A percentile compares a stretch with the other conserved stretches of the same genome.
Conservation (phyloP, 495 filamentous ascomycete genomes). For the Evernia prunastri region DNA sequence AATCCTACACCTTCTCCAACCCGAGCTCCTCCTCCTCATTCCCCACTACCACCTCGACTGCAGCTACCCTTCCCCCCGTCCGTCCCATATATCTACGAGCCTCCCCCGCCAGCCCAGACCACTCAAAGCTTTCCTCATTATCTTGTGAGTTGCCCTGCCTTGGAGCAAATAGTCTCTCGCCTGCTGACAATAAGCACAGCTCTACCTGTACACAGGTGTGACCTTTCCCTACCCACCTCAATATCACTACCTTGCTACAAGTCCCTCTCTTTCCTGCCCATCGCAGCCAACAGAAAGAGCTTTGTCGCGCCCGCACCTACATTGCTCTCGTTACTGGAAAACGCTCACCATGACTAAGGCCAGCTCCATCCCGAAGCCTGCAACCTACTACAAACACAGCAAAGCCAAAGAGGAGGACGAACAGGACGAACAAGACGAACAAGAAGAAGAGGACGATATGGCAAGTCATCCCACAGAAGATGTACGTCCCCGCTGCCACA, state of each 20-base stretch:
- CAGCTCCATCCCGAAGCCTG: background rate
- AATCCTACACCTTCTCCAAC: background rate
- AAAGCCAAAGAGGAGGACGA: background rate
- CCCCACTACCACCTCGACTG: background rate
- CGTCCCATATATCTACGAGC: background rate
- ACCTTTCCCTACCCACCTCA: background rate
- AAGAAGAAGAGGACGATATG: slow-evolving; percentile 8
- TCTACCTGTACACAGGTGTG: background rate
- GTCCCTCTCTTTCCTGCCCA: background rate
- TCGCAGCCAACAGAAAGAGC: background rate
- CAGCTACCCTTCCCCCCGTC: background rate
- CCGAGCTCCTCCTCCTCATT: slow-evolving; percentile 1
- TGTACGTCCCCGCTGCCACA: background rate
- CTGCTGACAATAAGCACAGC: background rate
- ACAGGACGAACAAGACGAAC: too few species aligned
- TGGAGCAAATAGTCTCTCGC: background rate
- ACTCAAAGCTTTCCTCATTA: background rate
- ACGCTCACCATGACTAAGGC: background rate
- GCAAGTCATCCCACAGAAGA: slow-evolving; percentile 12
- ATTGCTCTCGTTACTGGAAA: background rate
- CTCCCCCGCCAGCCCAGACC: background rate
- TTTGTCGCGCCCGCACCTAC: background rate
- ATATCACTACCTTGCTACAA: background rate
- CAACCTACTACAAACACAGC: background rate
- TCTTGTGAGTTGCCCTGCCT: background rate